phyloP scores from a whole-genome alignment of 2,329 filamentous ascomycete genomes.

The Talaromyces pinophilus region DNA sequence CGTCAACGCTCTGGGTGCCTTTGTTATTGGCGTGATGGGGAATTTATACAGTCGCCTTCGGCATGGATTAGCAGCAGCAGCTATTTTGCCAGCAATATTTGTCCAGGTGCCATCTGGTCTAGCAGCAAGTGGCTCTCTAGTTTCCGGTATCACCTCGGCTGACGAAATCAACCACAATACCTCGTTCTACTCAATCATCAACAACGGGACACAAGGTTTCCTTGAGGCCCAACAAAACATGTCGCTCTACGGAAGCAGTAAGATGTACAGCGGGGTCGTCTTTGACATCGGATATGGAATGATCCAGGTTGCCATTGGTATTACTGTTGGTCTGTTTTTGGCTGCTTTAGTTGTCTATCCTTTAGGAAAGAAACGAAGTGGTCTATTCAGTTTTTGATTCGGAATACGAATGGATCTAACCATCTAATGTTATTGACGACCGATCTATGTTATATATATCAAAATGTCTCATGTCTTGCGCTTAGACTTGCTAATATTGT shows the following conservation, averaged over 20 bases:
- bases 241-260: slow-evolving; percentile 25
- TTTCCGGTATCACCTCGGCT: slow-evolving; percentile 60
- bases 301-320: slow-evolving; percentile 54
- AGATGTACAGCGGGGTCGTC: slow-evolving; percentile 33
- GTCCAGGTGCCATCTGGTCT: slow-evolving; percentile 65
- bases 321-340: slow-evolving; percentile 52
- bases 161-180: slow-evolving; percentile 52
- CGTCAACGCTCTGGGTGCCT: slow-evolving; percentile 74
- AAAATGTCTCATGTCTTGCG: background rate
- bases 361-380: slow-evolving; percentile 51
- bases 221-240: slow-evolving; percentile 34
- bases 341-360: slow-evolving; percentile 53
- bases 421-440: background rate
- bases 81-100: slow-evolving; percentile 87
- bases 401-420: slow-evolving; percentile 15
- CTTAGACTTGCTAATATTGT: slow-evolving; percentile 7
- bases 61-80: slow-evolving; percentile 80
- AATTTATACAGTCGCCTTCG: slow-evolving; percentile 74
- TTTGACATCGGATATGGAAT: slow-evolving; percentile 53
- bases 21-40: slow-evolving; percentile 76
- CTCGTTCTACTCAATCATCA: slow-evolving; percentile 46
- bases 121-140: slow-evolving; percentile 59
- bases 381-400: slow-evolving; percentile 50
- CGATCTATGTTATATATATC: slow-evolving; percentile 7
- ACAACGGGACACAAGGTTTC: slow-evolving; percentile 41